phyloP scores from a whole-genome alignment of 2,329 filamentous ascomycete species.

The Alternaria sp. region DNA sequence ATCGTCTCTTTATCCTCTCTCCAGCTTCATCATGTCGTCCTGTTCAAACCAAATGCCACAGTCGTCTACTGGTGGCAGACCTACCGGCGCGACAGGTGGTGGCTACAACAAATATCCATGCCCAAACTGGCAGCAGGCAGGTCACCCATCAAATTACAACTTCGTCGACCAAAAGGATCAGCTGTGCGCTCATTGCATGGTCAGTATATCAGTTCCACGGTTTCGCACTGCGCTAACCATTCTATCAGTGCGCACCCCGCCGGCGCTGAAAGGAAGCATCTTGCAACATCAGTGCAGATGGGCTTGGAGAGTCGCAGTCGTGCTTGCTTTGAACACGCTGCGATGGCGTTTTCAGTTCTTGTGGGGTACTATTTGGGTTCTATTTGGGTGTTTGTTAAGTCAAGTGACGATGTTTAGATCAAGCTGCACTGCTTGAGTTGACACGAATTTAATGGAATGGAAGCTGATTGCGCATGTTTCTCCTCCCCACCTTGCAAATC shows the following conservation, averaged over 20 bases:
- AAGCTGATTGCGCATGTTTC: conserved; percentile 1
- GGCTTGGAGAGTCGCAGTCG: neutral
- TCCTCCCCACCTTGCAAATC: neutral
- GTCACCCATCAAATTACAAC: conserved; percentile 28
- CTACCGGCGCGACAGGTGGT: conserved; percentile 35
- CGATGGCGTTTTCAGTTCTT: neutral
- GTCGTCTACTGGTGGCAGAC: conserved; percentile 24
- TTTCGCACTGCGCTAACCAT: conserved; percentile 22
- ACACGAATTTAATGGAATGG: conserved; percentile 3
- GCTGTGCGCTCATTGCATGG: conserved; percentile 32
- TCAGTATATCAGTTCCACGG: conserved; percentile 23
- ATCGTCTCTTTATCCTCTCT: neutral
- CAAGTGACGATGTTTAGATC: neutral
- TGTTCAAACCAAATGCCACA: conserved; percentile 14
- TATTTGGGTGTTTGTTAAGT: neutral
- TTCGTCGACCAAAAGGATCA: conserved; percentile 25
- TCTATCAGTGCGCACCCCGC: conserved; percentile 31
- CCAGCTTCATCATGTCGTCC: conserved; percentile 22
- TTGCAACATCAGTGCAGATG: neutral
- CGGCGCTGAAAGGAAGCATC: conserved; percentile 11
- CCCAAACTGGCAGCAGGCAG: conserved; percentile 26
- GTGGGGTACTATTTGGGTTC: neutral
- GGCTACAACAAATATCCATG: conserved; percentile 28
- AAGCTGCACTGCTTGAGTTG: neutral
- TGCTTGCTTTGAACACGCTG: neutral